Percentiles rank a stretch among this genome's conserved stretches.
Conservation (phyloP, 768 basidiomycete genomes). For the Suillus clintonianus region DNA sequence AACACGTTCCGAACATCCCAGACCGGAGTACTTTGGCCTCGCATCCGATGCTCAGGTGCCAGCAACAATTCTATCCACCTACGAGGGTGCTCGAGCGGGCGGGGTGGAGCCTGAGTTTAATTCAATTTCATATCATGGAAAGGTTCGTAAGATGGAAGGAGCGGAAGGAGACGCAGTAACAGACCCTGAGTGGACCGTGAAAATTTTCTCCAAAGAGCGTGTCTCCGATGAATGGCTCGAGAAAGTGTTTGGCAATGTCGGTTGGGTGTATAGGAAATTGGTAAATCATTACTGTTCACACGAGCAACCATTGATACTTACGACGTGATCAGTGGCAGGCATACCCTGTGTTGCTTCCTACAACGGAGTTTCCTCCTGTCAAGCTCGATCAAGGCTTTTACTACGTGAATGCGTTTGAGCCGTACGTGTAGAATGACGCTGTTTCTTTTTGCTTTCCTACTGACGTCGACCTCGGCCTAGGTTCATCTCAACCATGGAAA, state of each 20-base stretch:
- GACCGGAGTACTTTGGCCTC: slow-evolving; percentile 71
- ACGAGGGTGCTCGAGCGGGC: slow-evolving; percentile 55
- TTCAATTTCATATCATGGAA: slow-evolving; percentile 79
- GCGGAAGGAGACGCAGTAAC: slow-evolving; percentile 26
- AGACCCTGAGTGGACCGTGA: slow-evolving; percentile 66
- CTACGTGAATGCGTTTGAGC: slow-evolving; percentile 92
- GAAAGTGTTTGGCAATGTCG: slow-evolving; percentile 66
- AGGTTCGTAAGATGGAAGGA: slow-evolving; percentile 35
- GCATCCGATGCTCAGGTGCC: slow-evolving; percentile 49
- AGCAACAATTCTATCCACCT: slow-evolving; percentile 70
- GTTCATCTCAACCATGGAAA: slow-evolving; percentile 93
- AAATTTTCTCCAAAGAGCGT: slow-evolving; percentile 77
- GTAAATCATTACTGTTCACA: slow-evolving; percentile 33
- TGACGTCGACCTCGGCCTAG: slow-evolving; percentile 33
- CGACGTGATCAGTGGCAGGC: slow-evolving; percentile 67
- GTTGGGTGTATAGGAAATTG: slow-evolving; percentile 85
- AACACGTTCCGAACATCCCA: slow-evolving; percentile 65
- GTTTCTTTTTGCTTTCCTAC: slow-evolving; percentile 3
- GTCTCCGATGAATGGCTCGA: slow-evolving; percentile 73
- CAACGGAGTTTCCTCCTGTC: slow-evolving; percentile 69
- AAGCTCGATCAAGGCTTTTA: slow-evolving; percentile 78
- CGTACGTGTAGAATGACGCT: slow-evolving; percentile 48
- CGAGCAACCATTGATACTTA: slow-evolving; percentile 7
- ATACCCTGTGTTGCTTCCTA: slow-evolving; percentile 74
- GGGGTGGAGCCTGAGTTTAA: slow-evolving; percentile 78